A percentile compares a stretch with the other conserved stretches of the same genome.
Evolutionary conservation across 1,284 basidiomycete species (phyloP).

Genomic region (Sparassis latifolia): DNA sequence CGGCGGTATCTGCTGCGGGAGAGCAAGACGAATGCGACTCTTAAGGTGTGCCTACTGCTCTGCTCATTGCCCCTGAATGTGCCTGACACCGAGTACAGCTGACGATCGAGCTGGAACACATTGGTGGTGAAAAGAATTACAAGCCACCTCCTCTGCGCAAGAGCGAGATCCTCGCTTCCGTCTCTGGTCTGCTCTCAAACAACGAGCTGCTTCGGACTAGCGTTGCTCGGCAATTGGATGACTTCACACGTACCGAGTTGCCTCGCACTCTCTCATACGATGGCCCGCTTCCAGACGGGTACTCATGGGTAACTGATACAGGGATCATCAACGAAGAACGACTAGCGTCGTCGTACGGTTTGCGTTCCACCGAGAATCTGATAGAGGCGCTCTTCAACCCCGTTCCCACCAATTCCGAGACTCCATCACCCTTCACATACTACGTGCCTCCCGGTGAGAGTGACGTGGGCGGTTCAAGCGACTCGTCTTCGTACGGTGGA

Average conservation of each 20-base stretch:
- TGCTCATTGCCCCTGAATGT: not conserved
- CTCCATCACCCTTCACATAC: constrained; percentile 55
- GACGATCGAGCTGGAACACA: constrained; percentile 52
- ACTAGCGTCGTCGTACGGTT: constrained; percentile 46
- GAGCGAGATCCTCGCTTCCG: constrained; percentile 63
- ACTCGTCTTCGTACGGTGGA: constrained; percentile 2
- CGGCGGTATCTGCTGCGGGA: constrained; percentile 67
- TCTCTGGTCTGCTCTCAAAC: constrained; percentile 53
- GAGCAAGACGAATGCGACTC: constrained; percentile 74
- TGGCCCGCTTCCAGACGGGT: not conserved
- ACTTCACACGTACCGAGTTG: constrained; percentile 27
- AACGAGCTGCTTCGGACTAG: constrained; percentile 45
- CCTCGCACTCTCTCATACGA: not conserved
- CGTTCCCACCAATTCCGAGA: constrained; percentile 35
- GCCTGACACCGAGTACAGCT: constrained; percentile 34
- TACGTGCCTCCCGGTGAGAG: constrained; percentile 22
- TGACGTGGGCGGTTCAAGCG: constrained; percentile 6
- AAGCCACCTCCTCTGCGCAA: constrained; percentile 61
- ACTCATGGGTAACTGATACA: constrained; percentile 7
- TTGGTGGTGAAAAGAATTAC: constrained; percentile 54
- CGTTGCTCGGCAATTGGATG: constrained; percentile 40
- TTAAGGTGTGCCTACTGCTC: constrained; percentile 40
- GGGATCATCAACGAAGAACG: constrained; percentile 36
- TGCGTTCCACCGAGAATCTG: constrained; percentile 58
- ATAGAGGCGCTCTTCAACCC: constrained; percentile 78